Evolutionary conservation across 2,329 filamentous ascomycete genomes (phyloP).

Genomic region (Sporothrix mexicana): DNA sequence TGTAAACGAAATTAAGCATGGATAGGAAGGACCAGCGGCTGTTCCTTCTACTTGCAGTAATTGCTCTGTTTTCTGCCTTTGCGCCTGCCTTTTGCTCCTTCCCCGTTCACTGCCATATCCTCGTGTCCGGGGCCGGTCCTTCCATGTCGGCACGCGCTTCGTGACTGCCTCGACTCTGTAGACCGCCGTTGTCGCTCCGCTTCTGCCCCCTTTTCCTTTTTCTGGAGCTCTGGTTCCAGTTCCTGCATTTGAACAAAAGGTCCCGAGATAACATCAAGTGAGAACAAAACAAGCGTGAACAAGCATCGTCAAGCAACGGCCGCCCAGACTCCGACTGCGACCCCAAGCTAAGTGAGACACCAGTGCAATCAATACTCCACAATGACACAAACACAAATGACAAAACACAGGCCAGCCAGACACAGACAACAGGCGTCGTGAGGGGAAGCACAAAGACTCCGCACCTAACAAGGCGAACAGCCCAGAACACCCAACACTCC

Average conservation of each 20-base stretch:
- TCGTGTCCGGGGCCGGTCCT: not conserved
- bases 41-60: slow-evolving; percentile 18
- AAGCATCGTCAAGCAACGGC: not conserved
- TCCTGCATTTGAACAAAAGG: slow-evolving; percentile 28
- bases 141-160: not conserved
- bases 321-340: too few relatives aligned
- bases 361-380: not conserved
- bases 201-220: too few relatives aligned
- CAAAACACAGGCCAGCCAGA: not conserved
- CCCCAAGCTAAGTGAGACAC: too few relatives aligned
- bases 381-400: too few relatives aligned
- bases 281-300: not conserved
- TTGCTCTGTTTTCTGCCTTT: not conserved
- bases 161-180: too few relatives aligned
- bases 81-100: not conserved
- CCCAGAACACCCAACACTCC: too few relatives aligned
- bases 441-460: not conserved
- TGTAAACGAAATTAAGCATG: not conserved
- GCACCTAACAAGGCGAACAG: too few relatives aligned
- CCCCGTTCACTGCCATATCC: not conserved
- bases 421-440: not conserved
- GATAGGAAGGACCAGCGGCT: slow-evolving; percentile 4
- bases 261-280: slow-evolving; percentile 19
- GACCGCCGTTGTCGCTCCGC: not conserved
- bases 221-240: not conserved